A percentile compares a stretch with the other conserved stretches of the same genome.
Conservation (phyloP, 2,329 filamentous ascomycete genomes). For the Penicillium crustosum region DNA sequence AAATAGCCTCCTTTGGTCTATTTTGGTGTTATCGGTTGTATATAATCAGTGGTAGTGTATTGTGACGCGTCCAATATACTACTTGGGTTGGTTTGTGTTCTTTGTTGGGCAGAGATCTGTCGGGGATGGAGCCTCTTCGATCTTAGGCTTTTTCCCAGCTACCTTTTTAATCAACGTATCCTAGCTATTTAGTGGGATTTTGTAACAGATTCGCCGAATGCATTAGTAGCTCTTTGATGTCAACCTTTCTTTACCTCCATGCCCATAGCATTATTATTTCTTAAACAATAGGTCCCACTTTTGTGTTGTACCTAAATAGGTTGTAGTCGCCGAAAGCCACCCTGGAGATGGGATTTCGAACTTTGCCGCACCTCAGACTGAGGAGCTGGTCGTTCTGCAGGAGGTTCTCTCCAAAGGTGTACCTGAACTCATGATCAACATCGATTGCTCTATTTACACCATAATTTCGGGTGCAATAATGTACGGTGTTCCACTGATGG, state of each 20-base stretch:
- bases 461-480: too few relatives aligned
- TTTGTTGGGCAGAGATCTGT: slow-evolving; percentile 4
- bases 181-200: not conserved
- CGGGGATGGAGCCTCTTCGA: not conserved
- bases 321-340: too few relatives aligned
- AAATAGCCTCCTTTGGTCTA: slow-evolving; percentile 13
- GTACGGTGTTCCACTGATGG: too few relatives aligned
- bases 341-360: too few relatives aligned
- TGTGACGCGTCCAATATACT: slow-evolving; percentile 17
- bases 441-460: too few relatives aligned
- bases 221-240: not conserved
- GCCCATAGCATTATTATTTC: not conserved
- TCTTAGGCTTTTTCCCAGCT: slow-evolving; percentile 8
- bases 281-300: too few relatives aligned
- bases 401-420: too few relatives aligned
- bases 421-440: too few relatives aligned
- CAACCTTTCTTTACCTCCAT: not conserved
- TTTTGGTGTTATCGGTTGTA: slow-evolving; percentile 30
- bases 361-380: too few relatives aligned
- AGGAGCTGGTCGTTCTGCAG: too few relatives aligned
- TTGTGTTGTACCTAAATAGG: too few relatives aligned
- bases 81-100: slow-evolving; percentile 13
- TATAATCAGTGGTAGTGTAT: slow-evolving; percentile 30
- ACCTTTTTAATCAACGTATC: slow-evolving; percentile 10
- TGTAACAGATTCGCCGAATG: not conserved